Percentiles rank a stretch among this genome's conserved stretches.
phyloP scores from a whole-genome alignment of 192 early-diverging fungal genomes.

The Backusella australiensis region DNA sequence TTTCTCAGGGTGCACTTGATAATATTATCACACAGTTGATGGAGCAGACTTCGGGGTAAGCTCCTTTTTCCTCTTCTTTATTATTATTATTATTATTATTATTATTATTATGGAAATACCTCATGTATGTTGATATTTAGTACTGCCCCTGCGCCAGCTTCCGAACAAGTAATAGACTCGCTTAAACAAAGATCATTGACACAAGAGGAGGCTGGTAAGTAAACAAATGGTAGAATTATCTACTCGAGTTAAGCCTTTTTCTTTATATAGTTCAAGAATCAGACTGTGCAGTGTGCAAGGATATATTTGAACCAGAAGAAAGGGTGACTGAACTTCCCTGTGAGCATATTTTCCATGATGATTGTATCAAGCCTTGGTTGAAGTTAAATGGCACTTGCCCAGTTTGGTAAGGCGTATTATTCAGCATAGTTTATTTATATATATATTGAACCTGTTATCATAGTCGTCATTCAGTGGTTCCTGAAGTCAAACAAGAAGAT shows the following conservation, averaged over 20 bases:
- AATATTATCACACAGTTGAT: conserved; percentile 86
- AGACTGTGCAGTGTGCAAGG: conserved; percentile 90
- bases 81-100: background rate
- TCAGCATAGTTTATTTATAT: background rate
- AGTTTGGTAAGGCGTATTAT: conserved; percentile 62
- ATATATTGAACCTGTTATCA: background rate
- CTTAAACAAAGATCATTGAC: conserved; percentile 57
- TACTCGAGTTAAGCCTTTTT: background rate
- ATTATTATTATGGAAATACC: background rate
- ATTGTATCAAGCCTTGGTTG: conserved; percentile 91
- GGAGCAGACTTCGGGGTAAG: conserved; percentile 64
- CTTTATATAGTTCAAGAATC: conserved; percentile 47
- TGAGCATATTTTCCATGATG: conserved; percentile 84
- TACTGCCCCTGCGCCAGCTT: conserved; percentile 76
- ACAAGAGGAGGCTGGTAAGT: conserved; percentile 43
- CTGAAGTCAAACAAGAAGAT: conserved; percentile 8
- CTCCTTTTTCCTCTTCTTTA: background rate
- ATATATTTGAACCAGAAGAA: conserved; percentile 74
- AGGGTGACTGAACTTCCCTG: conserved; percentile 73
- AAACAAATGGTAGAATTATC: background rate
- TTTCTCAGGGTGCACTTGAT: conserved; percentile 79
- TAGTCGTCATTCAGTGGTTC: conserved; percentile 22
- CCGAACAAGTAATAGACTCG: conserved; percentile 68
- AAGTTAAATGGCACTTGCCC: conserved; percentile 93
- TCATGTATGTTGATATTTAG: conserved; percentile 25